Percentiles rank a stretch among this genome's conserved stretches.
Evolutionary conservation across 108 stramenopile genomes (phyloP).

Genomic region (Cyclotella choctawhatcheeana): DNA sequence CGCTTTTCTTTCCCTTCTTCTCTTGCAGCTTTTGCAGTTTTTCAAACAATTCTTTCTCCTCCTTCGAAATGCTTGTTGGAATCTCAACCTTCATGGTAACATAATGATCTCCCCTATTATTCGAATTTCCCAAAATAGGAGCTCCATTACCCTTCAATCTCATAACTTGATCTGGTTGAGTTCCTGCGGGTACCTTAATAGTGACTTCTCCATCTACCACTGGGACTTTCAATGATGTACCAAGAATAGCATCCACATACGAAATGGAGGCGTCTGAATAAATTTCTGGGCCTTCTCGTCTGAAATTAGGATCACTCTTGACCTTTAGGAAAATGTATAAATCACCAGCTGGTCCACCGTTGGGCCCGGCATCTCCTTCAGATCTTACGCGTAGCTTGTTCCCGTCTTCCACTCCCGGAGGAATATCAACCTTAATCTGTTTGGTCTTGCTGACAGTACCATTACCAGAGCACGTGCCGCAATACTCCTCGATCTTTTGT

Average conservation of each 20-base stretch:
- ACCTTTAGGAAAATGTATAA: conserved; percentile 96
- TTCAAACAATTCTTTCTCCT: conserved; percentile 87
- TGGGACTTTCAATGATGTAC: conserved; percentile 88
- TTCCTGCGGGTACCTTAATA: conserved; percentile 96
- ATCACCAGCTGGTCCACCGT: conserved; percentile 94
- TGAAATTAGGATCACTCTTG: conserved; percentile 89
- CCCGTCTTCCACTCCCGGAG: conserved; percentile 95
- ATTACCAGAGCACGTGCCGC: conserved; percentile 92
- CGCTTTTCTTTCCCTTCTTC: conserved; percentile 69
- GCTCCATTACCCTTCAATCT: conserved; percentile 93
- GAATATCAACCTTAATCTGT: conserved; percentile 96
- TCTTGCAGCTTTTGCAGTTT: conserved; percentile 80
- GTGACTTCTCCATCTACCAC: conserved; percentile 96
- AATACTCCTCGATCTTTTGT: conserved; percentile 92
- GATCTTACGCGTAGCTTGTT: conserved; percentile 95
- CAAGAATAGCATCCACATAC: conserved; percentile 95
- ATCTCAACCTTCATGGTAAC: conserved; percentile 96
- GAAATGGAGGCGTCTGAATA: conserved; percentile 88
- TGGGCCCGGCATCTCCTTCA: conserved; percentile 96
- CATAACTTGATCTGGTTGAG: conserved; percentile 97
- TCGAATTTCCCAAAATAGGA: conserved; percentile 80
- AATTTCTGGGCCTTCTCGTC: conserved; percentile 94
- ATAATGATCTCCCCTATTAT: conserved; percentile 92
- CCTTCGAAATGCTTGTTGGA: conserved; percentile 89
- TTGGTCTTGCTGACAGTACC: conserved; percentile 93